A percentile compares a stretch with the other conserved stretches of the same genome.
phyloP scores from a whole-genome alignment of 169 alveolate species.

The Condylostoma magnum region DNA sequence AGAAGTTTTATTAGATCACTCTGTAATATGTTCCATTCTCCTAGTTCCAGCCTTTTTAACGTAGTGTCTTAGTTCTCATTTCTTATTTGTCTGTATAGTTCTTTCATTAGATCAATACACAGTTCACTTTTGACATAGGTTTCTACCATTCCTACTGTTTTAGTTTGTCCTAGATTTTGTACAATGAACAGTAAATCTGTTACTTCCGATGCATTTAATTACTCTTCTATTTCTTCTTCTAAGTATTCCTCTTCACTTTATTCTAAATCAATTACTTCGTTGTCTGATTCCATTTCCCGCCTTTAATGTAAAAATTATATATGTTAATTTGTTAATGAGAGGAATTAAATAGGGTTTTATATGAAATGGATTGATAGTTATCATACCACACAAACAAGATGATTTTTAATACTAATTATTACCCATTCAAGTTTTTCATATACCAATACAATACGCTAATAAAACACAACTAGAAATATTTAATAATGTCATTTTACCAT shows the following conservation, averaged over 20 bases:
- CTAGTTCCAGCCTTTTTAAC: conserved; percentile 36
- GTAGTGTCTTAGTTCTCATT: conserved; percentile 43
- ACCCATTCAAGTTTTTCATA: too few relatives aligned
- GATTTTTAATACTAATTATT: too few relatives aligned
- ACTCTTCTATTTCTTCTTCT: background rate
- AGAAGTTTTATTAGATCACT: conserved; percentile 43
- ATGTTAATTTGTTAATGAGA: too few relatives aligned
- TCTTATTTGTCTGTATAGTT: conserved; percentile 33
- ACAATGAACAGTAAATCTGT: conserved; percentile 36
- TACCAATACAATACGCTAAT: too few relatives aligned
- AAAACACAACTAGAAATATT: too few relatives aligned
- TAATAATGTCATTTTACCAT: too few relatives aligned
- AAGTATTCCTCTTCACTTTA: background rate
- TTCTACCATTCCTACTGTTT: conserved; percentile 42
- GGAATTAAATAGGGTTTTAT: too few relatives aligned
- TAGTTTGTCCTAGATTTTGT: conserved; percentile 46
- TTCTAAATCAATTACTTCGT: background rate
- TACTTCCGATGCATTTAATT: conserved; percentile 22
- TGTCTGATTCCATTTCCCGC: too few relatives aligned
- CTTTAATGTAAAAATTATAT: too few relatives aligned
- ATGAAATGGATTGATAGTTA: too few relatives aligned
- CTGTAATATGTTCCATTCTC: conserved; percentile 47
- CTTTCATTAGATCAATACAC: conserved; percentile 43
- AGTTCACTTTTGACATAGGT: conserved; percentile 47
- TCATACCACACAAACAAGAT: too few relatives aligned